Base-by-base conservation (phyloP, 1,284 basidiomycete species). In the Tilletiopsis washingtonensis region DNA sequence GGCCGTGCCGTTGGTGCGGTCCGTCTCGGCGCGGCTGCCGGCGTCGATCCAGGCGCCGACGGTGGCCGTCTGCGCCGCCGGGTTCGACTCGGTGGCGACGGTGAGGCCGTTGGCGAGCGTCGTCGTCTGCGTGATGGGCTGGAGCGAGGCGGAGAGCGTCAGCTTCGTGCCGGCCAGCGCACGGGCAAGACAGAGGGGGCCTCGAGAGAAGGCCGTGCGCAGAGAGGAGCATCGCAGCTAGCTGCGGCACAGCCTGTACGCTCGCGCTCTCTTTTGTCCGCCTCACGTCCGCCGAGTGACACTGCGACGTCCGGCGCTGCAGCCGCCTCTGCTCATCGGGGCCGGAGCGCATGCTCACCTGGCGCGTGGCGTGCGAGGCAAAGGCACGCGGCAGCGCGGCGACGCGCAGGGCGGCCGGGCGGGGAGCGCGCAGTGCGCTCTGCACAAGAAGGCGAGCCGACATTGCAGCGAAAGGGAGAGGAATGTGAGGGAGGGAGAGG, bases 21-120 rank as follows among this genome's bases (percentile, higher is more conserved):
- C 83, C 45, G 86, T 93, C 81, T 99, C 94, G 56, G 90, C 91
- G 56, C 94, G 82, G 57, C 89, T 93, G 62, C 94, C 94, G 54
- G 93, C 91, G 74, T 97, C 93, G 71, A 98, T 94, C 91, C 91
- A 99, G 52, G 97, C 86, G 66, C 94, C 94, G 41, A 98, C 91
- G 26, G 93, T 98, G 15, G 93, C 93, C 12, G 93, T 97, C 77
- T 93, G 88, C n/a, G 90, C 86, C 74, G 89, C 84, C 20, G 90
- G 82, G 62, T 91, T 88, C 23, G 88, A 80, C 78, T 97, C 91
- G 44, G 75, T 75, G 14, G 75, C 75, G 49, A 76, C 65, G 36
- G 67, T 73, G 25, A 74, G 61, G 43, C 71, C 67, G 43, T 65
- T 67, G 51, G 62, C 51, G 15, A 71, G 65, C 40, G 62, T 66